Evolutionary conservation across 2,329 filamentous ascomycete genomes (phyloP).

Genomic region (Aspergillus thermomutatus): DNA sequence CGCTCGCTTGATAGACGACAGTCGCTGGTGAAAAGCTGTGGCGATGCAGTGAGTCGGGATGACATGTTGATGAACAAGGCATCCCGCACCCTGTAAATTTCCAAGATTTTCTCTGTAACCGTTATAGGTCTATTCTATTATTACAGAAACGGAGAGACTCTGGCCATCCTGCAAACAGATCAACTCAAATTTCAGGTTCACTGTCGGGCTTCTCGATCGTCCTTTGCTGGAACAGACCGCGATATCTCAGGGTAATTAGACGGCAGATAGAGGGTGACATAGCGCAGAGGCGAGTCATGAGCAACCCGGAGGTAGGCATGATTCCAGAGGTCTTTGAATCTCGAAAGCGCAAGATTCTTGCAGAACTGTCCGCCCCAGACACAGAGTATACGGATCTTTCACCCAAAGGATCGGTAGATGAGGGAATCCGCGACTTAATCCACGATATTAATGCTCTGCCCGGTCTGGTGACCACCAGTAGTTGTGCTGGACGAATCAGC

Average conservation of each 20-base stretch:
- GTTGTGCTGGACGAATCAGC: slow-evolving; percentile 81
- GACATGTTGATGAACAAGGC: not conserved
- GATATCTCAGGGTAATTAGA: not conserved
- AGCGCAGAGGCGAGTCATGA: slow-evolving; percentile 4
- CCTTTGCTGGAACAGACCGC: no score
- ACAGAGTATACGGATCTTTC: slow-evolving; percentile 76
- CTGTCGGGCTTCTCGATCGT: no score
- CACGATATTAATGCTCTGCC: slow-evolving; percentile 69
- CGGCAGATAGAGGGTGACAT: slow-evolving; percentile 1
- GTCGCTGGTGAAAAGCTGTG: slow-evolving; percentile 12
- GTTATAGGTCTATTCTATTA: not conserved
- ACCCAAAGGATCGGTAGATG: slow-evolving; percentile 84
- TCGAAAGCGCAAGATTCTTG: slow-evolving; percentile 71
- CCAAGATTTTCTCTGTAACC: not conserved
- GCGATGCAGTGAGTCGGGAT: not conserved
- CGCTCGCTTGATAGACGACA: slow-evolving; percentile 5
- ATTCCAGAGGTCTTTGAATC: slow-evolving; percentile 45
- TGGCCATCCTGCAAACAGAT: not conserved
- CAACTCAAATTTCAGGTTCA: not conserved
- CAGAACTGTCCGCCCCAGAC: slow-evolving; percentile 64
- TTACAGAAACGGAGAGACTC: not conserved
- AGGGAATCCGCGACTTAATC: slow-evolving; percentile 72
- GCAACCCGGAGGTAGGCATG: slow-evolving; percentile 1
- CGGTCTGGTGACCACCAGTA: slow-evolving; percentile 86
- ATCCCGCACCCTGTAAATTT: not conserved